phyloP scores from a whole-genome alignment of 1,139 yeast species.

The Kodamaea sp. region DNA sequence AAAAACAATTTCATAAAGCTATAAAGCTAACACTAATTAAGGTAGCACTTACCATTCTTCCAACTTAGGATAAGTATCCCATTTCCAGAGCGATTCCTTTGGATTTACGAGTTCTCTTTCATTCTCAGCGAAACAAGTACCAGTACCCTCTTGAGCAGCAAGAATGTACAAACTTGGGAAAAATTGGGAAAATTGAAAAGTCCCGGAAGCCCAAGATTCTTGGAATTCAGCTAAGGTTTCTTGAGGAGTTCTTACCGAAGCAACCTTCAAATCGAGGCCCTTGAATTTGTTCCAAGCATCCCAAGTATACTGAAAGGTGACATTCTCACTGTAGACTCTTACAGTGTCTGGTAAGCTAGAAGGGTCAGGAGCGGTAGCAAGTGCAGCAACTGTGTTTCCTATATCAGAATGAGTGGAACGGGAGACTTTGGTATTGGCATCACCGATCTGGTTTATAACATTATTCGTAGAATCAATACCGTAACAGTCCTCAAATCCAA shows the following conservation, averaged over 20 bases:
- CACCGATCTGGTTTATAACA: constrained; percentile 43
- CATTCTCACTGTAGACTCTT: constrained; percentile 42
- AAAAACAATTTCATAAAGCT: no score
- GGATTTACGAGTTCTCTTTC: constrained; percentile 60
- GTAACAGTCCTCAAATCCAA: constrained; percentile 33
- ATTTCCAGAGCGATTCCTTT: constrained; percentile 51
- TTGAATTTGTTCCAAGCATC: constrained; percentile 28
- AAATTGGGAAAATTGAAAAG: constrained; percentile 28
- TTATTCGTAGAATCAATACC: constrained; percentile 40
- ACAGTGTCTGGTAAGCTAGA: constrained; percentile 47
- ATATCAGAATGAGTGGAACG: constrained; percentile 45
- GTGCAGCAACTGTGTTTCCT: constrained; percentile 42
- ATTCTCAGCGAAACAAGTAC: constrained; percentile 28
- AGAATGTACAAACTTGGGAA: constrained; percentile 32
- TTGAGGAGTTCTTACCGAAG: constrained; percentile 29
- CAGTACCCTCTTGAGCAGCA: constrained; percentile 42
- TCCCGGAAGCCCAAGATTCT: constrained; percentile 26
- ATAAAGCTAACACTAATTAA: no score
- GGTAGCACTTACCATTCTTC: no score
- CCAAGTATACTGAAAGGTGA: constrained; percentile 40
- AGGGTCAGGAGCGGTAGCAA: constrained; percentile 32
- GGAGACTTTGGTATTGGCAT: constrained; percentile 33
- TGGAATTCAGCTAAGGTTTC: constrained; percentile 33
- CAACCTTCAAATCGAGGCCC: no score
- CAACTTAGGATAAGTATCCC: no score